Conservation (phyloP, 495 filamentous ascomycete genomes). For the Haplographium delicatum region DNA sequence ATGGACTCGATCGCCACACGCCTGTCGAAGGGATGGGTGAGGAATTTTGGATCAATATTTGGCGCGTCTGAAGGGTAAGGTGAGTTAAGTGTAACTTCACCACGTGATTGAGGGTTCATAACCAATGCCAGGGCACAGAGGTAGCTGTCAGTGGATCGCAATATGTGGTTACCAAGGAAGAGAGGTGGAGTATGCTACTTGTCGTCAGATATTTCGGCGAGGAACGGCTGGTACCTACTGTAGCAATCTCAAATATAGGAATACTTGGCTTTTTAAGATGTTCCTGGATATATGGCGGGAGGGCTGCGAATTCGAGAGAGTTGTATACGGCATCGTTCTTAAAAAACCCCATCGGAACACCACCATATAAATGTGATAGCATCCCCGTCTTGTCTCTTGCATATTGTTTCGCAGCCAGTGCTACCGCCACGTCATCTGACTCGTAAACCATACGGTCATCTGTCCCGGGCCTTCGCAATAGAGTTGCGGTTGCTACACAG, state of each 20-base stretch:
- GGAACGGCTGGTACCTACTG: slow-evolving; percentile 5
- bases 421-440: neutral
- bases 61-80: slow-evolving; percentile 19
- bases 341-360: slow-evolving; percentile 46
- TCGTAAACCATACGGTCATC: slow-evolving; percentile 24
- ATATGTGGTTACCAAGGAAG: slow-evolving; percentile 9
- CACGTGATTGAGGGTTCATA: slow-evolving; percentile 21
- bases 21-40: slow-evolving; percentile 41
- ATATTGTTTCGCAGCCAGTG: neutral
- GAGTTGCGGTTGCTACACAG: slow-evolving; percentile 24
- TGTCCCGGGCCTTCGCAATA: slow-evolving; percentile 19
- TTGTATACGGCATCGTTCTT: slow-evolving; percentile 39
- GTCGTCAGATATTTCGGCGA: neutral
- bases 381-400: slow-evolving; percentile 15
- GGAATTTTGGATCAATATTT: slow-evolving; percentile 26
- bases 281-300: slow-evolving; percentile 34
- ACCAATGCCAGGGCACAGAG: slow-evolving; percentile 14
- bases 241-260: slow-evolving; percentile 34
- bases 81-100: slow-evolving; percentile 23
- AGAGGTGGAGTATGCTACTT: slow-evolving; percentile 19
- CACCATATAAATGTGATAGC: slow-evolving; percentile 25
- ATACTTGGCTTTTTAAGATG: slow-evolving; percentile 40
- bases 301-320: slow-evolving; percentile 39
- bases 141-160: slow-evolving; percentile 16
- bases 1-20: slow-evolving; percentile 39